Conservation (phyloP, 257 asterid genomes). For the Buddleja alternifolia region DNA sequence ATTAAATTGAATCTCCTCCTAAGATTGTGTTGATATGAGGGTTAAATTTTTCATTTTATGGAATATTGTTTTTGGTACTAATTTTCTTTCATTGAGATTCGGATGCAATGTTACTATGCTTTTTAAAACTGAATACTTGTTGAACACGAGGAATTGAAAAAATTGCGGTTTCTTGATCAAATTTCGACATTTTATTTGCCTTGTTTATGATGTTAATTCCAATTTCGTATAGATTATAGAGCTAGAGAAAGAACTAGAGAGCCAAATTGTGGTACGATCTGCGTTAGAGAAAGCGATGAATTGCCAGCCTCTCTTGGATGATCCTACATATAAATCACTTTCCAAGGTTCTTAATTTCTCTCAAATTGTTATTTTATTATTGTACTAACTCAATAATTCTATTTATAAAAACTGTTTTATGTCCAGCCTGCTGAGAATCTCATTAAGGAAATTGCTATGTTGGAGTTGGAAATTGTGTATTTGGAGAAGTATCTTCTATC, state of each 20-base stretch:
- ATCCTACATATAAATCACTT: slow-evolving; percentile 49
- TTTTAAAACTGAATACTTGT: no score
- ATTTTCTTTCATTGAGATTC: no score
- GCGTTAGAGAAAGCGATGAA: slow-evolving; percentile 59
- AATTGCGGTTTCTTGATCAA: neutral
- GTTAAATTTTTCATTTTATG: neutral
- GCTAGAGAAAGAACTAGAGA: slow-evolving; percentile 61
- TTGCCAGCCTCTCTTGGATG: slow-evolving; percentile 51
- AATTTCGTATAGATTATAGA: slow-evolving; percentile 47
- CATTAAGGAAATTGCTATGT: slow-evolving; percentile 60
- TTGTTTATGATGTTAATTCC: neutral
- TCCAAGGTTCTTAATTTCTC: slow-evolving; percentile 50
- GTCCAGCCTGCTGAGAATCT: slow-evolving; percentile 80
- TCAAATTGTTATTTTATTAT: no score
- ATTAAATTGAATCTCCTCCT: no score
- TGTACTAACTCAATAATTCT: neutral
- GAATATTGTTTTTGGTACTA: no score
- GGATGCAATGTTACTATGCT: no score
- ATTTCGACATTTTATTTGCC: neutral
- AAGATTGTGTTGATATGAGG: slow-evolving; percentile 5
- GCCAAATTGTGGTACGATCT: slow-evolving; percentile 51
- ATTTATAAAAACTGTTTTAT: neutral
- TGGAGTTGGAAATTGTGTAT: slow-evolving; percentile 76
- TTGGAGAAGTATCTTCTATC: slow-evolving; percentile 86
- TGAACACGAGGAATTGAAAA: no score